Percentiles rank a stretch among this genome's conserved stretches.
These are phyloP conservation scores for Tarenaya hassleriana DNA, from an alignment of 345 rosid species.

Conservation along the genomic window DNA sequence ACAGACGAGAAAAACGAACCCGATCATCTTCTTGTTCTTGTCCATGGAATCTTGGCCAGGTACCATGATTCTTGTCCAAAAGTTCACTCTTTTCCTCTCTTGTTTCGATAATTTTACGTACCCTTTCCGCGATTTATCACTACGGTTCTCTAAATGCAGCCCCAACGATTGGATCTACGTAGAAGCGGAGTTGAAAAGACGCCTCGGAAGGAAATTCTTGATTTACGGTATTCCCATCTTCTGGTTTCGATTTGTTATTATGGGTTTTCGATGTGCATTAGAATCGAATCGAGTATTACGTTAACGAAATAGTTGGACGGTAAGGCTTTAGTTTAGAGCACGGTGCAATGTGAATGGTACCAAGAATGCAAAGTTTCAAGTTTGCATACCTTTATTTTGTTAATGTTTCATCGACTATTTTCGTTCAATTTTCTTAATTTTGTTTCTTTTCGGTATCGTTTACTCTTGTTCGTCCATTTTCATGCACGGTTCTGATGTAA, in stretches of 20 bases:
- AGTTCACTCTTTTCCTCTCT: neutral
- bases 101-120: neutral
- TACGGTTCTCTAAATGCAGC: slow-evolving; percentile 45
- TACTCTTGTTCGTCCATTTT: neutral
- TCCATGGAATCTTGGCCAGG: slow-evolving; percentile 95
- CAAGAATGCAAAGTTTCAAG: too few relatives aligned
- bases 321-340: neutral
- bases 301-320: neutral
- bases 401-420: too few relatives aligned
- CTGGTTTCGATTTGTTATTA: slow-evolving; percentile 4
- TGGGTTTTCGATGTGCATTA: neutral
- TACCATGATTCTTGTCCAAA: slow-evolving; percentile 18
- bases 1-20: slow-evolving; percentile 46
- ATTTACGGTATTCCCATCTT: slow-evolving; percentile 57
- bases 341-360: too few relatives aligned
- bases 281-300: too few relatives aligned
- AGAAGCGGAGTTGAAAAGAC: slow-evolving; percentile 87
- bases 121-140: slow-evolving; percentile 3
- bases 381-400: too few relatives aligned
- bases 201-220: slow-evolving; percentile 78
- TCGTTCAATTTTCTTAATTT: neutral
- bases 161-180: slow-evolving; percentile 92
- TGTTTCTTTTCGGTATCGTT: neutral
- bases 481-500: neutral
- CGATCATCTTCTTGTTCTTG: slow-evolving; percentile 98